Evolutionary conservation across 1,284 basidiomycete genomes (phyloP).

Genomic region (Violaceomyces palustris): DNA sequence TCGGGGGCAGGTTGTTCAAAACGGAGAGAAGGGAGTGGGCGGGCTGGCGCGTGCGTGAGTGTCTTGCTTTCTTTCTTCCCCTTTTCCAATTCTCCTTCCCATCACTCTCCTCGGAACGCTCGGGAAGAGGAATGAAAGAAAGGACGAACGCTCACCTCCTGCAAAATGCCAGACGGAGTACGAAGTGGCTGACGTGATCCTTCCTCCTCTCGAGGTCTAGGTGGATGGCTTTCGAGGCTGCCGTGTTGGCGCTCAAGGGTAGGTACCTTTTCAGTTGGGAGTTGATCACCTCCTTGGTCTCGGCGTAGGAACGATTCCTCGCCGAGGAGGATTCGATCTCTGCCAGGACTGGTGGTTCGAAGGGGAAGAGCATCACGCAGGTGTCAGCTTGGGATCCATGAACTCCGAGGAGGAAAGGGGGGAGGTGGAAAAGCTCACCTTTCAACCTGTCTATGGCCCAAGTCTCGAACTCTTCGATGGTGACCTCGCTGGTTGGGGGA

Average conservation of each 20-base stretch:
- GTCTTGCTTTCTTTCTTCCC: not conserved
- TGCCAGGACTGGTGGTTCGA: no score
- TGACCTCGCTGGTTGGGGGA: conserved; percentile 84
- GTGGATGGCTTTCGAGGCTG: conserved; percentile 56
- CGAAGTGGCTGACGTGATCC: conserved; percentile 92
- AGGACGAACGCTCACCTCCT: conserved; percentile 65
- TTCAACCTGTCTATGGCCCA: conserved; percentile 80
- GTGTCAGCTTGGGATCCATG: not conserved
- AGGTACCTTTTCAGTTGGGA: conserved; percentile 67
- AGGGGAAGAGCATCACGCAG: conserved; percentile 5
- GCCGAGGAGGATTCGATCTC: conserved; percentile 89
- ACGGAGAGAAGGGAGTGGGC: no score
- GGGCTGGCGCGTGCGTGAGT: no score
- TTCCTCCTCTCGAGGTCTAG: conserved; percentile 64
- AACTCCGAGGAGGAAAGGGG: not conserved
- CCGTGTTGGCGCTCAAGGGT: conserved; percentile 64
- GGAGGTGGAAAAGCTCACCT: no score
- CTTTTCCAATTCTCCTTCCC: no score
- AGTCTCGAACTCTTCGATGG: conserved; percentile 91
- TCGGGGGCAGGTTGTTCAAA: no score
- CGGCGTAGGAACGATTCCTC: conserved; percentile 74
- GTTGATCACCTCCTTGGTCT: conserved; percentile 64
- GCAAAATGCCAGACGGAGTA: conserved; percentile 89
- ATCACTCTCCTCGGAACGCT: no score
- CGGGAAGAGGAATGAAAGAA: no score